Base-by-base conservation (phyloP, 192 early-diverging fungal species). In the Phlyctochytrium arcticum region DNA sequence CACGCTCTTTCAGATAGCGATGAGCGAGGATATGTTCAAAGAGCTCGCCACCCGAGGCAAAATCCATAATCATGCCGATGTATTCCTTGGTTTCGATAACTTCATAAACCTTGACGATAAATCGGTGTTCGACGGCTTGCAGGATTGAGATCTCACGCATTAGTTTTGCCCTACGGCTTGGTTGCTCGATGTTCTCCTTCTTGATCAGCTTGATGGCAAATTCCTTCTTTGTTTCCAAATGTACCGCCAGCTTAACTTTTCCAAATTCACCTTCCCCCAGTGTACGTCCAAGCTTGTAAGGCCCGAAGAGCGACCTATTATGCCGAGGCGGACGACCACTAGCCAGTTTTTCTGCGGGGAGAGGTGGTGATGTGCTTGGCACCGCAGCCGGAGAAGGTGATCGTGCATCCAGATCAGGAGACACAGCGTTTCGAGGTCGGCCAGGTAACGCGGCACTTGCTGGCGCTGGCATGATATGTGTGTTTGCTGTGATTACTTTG, bases 11-110 rank as follows among this genome's bases (percentile, higher is more conserved):
- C 37, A 98, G 80, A 68, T 94, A 94, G 15, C 91, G 86, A 67
- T 93, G 94, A 0, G 93, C 92, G 42, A 98, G 82, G 65, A 98
- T 96, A 75, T 97, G 88, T 73, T 98, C 96, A 73, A 98, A 98
- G 44, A 98, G 78, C 75, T 98, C 96, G 34, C 96, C 94, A 80
- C 89, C 90, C 57, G 93, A 94, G 36, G 94, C 95, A 70, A 91
- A 96, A 75, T 98, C 93, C 71, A 98, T 87, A 27, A 98, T 89
- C 66, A 99, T 95, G 36, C 96, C 96, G 74, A 99, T 95, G 69
- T 98, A 96, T 57, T 87, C 75, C 51, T 92, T 92, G 5, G 94
- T 96, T 73, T 99, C 96, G 66, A 99, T 92, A 10, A 98, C 93
- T 69, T 99, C 95, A 67, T 86, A 86, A 32, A 97, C 73, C 69